Base-by-base conservation (phyloP, 139 green algal genomes). In the Edaphochlamys debaryana region DNA sequence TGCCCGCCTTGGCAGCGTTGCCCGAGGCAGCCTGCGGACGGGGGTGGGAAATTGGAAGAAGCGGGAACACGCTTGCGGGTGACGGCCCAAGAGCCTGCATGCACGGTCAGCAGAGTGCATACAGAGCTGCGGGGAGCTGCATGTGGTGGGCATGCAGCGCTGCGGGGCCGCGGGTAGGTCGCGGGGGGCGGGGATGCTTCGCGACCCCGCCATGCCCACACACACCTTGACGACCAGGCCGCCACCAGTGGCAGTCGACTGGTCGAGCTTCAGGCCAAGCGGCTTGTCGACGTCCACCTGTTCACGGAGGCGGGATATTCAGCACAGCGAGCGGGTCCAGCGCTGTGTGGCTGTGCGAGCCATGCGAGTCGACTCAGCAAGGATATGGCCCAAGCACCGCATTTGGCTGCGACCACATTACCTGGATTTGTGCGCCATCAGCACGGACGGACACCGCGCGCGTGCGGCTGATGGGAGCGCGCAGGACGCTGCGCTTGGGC, bases 271-370 rank as follows among this genome's bases (percentile, higher is more conserved):
- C 45, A 99, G 83, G 30, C 95, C 95, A 58, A 98, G 85, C 0
- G 96, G 96, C 92, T 99, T 99, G 69, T 98, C 95, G 27, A 99
- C 82, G 34, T 98, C 94, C 4, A 98, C 91, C 92, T 96, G 37
- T n/a, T n/a, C n/a, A n/a, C n/a, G n/a, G n/a, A n/a, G n/a, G n/a
- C n/a, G n/a, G n/a, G n/a, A n/a, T n/a, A n/a, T n/a, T n/a, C n/a
- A n/a, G n/a, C n/a, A n/a, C n/a, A n/a, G n/a, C n/a, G n/a, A n/a
- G n/a, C n/a, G n/a, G n/a, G n/a, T n/a, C n/a, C n/a, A n/a, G n/a
- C 50, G 50, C 15, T 15, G 15, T 58, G 23, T 58, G 23, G 50
- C 50, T 17, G 25, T 4, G 50, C 50, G 50, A 29, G 20, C 23
- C 2, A 58, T 58, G 50, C 50, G 20, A 58, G 23, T 19, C 50